Conservation (phyloP, 352 stramenopile genomes). For the Pythium sukuiense region DNA sequence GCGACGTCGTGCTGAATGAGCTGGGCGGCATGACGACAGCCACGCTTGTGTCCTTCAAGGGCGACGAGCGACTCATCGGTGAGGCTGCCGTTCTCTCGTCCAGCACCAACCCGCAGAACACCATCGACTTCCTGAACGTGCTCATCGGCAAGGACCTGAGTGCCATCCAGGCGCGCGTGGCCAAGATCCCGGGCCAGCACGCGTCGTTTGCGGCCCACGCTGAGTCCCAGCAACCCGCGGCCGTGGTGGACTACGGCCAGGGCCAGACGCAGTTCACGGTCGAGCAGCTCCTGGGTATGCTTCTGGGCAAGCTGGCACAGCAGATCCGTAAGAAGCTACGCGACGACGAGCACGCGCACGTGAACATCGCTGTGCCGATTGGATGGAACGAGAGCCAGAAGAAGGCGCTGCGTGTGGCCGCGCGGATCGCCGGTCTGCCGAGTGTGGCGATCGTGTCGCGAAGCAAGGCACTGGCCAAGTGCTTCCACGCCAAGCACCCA, state of each 20-base stretch:
- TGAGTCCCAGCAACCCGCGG: constrained; percentile 32
- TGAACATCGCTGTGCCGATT: constrained; percentile 67
- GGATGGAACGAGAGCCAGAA: constrained; percentile 60
- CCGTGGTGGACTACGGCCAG: constrained; percentile 59
- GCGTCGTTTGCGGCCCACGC: constrained; percentile 35
- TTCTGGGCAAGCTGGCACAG: constrained; percentile 69
- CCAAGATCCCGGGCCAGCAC: constrained; percentile 49
- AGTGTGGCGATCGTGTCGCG: constrained; percentile 51
- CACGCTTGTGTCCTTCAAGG: constrained; percentile 87
- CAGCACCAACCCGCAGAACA: constrained; percentile 85
- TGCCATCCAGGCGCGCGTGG: constrained; percentile 42
- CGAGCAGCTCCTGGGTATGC: constrained; percentile 77
- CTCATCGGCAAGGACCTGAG: constrained; percentile 58
- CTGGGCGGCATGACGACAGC: constrained; percentile 86
- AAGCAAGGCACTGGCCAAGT: constrained; percentile 63
- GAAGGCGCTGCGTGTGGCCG: constrained; percentile 42
- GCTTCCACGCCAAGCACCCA: constrained; percentile 85
- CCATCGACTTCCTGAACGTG: constrained; percentile 65
- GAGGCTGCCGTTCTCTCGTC: constrained; percentile 84
- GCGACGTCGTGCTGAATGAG: constrained; percentile 88
- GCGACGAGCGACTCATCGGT: constrained; percentile 79
- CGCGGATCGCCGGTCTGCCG: constrained; percentile 63
- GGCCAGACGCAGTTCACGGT: constrained; percentile 54
- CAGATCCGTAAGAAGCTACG: constrained; percentile 65
- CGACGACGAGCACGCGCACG: constrained; percentile 41